Percentiles rank a stretch among this genome's conserved stretches.
These are phyloP conservation scores for Trichocladium uniseriatum DNA, from an alignment of 495 filamentous ascomycete species.

Conservation along the genomic window DNA sequence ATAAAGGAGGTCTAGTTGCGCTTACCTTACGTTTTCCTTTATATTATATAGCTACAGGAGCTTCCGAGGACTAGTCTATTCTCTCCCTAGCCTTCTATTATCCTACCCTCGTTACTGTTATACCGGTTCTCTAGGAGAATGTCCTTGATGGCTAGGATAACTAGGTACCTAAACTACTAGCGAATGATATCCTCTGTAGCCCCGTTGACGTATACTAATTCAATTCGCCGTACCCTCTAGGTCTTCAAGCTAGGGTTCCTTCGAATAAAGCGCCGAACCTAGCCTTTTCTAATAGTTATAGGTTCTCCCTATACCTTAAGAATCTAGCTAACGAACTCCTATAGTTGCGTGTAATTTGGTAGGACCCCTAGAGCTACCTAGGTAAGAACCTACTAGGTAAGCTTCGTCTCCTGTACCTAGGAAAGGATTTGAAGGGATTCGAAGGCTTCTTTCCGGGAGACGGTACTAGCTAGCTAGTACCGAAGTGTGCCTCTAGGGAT, in stretches of 20 bases:
- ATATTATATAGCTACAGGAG: background rate
- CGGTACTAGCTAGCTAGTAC: too few relatives aligned
- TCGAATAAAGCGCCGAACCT: background rate
- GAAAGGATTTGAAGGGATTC: background rate
- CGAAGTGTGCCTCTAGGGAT: background rate
- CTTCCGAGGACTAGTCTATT: constrained; percentile 5
- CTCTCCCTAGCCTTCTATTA: background rate
- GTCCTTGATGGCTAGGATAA: too few relatives aligned
- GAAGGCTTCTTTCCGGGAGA: background rate
- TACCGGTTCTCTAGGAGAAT: background rate
- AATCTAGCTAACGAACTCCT: background rate
- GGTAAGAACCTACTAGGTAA: background rate
- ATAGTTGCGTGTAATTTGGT: background rate
- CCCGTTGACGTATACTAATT: too few relatives aligned
- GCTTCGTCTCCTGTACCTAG: background rate
- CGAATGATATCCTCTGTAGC: too few relatives aligned
- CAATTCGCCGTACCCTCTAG: background rate
- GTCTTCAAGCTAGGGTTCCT: background rate
- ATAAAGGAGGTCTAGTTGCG: constrained; percentile 2
- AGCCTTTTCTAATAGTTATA: background rate
- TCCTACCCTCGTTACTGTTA: constrained; percentile 6
- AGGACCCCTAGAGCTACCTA: background rate
- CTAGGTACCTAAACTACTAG: too few relatives aligned
- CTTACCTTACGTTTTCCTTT: background rate
- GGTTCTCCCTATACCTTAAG: background rate